Base-by-base conservation (phyloP, 2,329 filamentous ascomycete genomes). In the Fusarium dlaminii region DNA sequence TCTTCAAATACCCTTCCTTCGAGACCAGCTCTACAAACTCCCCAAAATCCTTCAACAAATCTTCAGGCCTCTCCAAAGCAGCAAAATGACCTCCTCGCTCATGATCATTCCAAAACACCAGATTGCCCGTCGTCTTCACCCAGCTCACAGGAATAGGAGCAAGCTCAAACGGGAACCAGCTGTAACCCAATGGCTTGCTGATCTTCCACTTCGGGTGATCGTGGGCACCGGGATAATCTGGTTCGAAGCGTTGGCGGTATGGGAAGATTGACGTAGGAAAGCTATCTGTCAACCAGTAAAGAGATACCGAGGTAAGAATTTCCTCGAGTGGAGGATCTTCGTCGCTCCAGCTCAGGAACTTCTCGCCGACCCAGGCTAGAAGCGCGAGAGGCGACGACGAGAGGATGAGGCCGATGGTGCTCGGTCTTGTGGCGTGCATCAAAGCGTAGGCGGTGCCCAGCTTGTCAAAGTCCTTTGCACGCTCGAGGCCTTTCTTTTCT, bases 1-100 rank as follows among this genome's bases (percentile, higher is more conserved):
- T 4, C 10, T 32, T 62, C 5, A 68, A 5, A 15, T 39, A 61
- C 10, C 65, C 65, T 22, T 67, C 65, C 30, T 60, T 48, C 0
- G 22, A 55, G 13, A 68, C 43, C 27, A 68, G 64, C 32, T 49
- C 24, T 6, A 68, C 32, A 30, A 68, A 68, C 5, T 68, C 66
- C 4, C 24, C 27, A 6, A 68, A 34, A 10, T 63, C 64, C 27
- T 34, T 34, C 22, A 68, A 4, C 14, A 68, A 11, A 10, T 34
- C 36, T 5, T 51, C 64, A 0, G 66, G 66, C 5, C 32, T 40
- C 17, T 68, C 66, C 0, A 68, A 3, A 0, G 66, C 66, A 22
- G 66, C 64, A n/a, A 68, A 68, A 0, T 68, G 66, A 0, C 66
- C 66, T 0, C 66, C 66, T 2, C 42, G 14, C 17, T 63, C n/a